Evolutionary conservation across 2,329 filamentous ascomycete genomes (phyloP).

Genomic region (Pseudocercospora cruenta): DNA sequence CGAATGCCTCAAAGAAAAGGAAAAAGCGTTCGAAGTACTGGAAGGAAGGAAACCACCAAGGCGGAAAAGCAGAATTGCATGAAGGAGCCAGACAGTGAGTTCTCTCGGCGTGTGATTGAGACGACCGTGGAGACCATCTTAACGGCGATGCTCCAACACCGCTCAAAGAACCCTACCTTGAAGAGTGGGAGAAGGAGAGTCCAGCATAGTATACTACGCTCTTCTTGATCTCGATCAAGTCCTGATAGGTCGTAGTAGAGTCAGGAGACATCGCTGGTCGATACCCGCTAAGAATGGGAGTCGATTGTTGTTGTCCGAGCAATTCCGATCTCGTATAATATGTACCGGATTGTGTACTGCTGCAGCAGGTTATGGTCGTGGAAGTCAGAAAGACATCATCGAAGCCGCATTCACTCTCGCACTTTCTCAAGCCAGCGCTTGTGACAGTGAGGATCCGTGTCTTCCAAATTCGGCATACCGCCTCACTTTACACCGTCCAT

Average conservation of each 20-base stretch:
- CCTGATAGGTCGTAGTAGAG: background rate
- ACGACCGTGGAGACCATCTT: background rate
- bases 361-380: background rate
- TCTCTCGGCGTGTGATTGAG: background rate
- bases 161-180: no score
- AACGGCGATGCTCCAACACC: background rate
- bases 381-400: background rate
- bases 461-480: background rate
- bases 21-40: background rate
- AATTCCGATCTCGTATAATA: background rate
- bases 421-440: background rate
- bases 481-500: conserved; percentile 3
- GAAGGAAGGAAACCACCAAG: no score
- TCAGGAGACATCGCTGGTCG: background rate
- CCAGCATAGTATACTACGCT: background rate
- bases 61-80: no score
- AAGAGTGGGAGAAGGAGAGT: background rate
- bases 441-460: background rate
- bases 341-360: background rate
- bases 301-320: background rate
- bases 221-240: background rate
- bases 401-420: background rate
- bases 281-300: background rate
- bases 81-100: no score
- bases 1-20: background rate